Conservation (phyloP, 106 monocot species). For the Dendrobium officinale region DNA sequence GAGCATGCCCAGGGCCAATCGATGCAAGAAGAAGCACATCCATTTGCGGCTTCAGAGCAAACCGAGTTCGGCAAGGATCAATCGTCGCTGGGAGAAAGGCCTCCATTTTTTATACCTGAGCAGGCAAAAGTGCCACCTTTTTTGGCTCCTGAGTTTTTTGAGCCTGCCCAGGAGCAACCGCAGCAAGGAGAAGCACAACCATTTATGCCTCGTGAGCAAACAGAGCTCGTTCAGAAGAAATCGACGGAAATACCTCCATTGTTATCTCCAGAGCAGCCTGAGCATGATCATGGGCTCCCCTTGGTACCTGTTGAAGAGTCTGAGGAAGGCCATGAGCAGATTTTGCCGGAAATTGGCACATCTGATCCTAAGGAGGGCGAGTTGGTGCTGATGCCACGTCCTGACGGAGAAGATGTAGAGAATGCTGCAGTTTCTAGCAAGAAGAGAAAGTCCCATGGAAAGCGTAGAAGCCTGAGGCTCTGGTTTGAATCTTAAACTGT, state of each 20-base stretch:
- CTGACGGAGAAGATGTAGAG: not conserved
- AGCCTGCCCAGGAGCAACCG: not conserved
- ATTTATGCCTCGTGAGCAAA: not conserved
- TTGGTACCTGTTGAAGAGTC: not conserved
- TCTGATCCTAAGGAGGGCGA: not conserved
- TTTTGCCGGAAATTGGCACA: not conserved
- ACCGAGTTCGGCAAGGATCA: not conserved
- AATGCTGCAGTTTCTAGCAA: not conserved
- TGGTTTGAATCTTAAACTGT: conserved; percentile 2
- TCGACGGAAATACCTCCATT: not conserved
- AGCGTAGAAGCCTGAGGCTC: not conserved
- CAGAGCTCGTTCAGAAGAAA: not conserved
- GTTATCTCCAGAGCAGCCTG: not conserved
- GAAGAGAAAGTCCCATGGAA: not conserved
- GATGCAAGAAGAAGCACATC: not conserved
- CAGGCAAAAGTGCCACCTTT: not conserved
- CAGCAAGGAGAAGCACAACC: not conserved
- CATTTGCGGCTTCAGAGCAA: not conserved
- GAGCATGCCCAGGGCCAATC: not conserved
- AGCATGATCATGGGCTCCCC: not conserved
- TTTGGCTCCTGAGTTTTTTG: not conserved
- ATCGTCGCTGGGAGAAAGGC: not conserved
- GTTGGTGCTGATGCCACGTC: not conserved
- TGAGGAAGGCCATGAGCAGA: not conserved
- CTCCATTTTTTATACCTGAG: not conserved